Percentiles rank a stretch among this genome's conserved stretches.
phyloP scores from a whole-genome alignment of 495 filamentous ascomycete species.

The Amorphotheca resinae region DNA sequence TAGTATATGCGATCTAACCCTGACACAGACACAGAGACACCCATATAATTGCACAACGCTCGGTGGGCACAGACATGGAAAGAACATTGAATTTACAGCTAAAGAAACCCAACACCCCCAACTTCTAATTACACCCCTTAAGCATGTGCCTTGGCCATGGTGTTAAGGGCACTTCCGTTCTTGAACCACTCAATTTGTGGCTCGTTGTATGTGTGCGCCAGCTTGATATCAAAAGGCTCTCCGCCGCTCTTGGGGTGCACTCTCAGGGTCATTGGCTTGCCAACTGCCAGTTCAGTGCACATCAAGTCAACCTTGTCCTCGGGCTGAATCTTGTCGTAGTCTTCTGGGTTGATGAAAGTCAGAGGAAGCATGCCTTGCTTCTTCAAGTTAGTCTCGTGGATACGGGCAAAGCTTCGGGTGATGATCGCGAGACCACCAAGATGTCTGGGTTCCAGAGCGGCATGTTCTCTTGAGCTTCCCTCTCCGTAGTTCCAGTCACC shows the following conservation, averaged over 20 bases:
- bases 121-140: not conserved
- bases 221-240: slow-evolving; percentile 63
- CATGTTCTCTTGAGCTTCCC: slow-evolving; percentile 94
- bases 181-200: slow-evolving; percentile 97
- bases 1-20: no score
- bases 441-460: slow-evolving; percentile 93
- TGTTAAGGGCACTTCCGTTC: slow-evolving; percentile 92
- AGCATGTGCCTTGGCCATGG: slow-evolving; percentile 67
- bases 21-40: no score
- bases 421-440: slow-evolving; percentile 96
- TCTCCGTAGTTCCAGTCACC: slow-evolving; percentile 99
- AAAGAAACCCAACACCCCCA: not conserved
- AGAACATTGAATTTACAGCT: slow-evolving; percentile 1
- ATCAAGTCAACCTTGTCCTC: slow-evolving; percentile 84
- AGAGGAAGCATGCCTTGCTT: slow-evolving; percentile 99
- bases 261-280: slow-evolving; percentile 82
- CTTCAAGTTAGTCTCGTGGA: slow-evolving; percentile 99
- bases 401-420: slow-evolving; percentile 91
- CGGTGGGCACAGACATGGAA: not conserved
- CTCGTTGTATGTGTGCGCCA: slow-evolving; percentile 94
- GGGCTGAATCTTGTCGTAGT: slow-evolving; percentile 94
- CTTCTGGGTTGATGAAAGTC: slow-evolving; percentile 85
- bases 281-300: slow-evolving; percentile 84
- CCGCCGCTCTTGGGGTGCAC: slow-evolving; percentile 85
- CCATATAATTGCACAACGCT: not conserved